These are phyloP conservation scores for Taphrina deformans DNA, from an alignment of 1,139 yeast genomes.

Conservation along the genomic window DNA sequence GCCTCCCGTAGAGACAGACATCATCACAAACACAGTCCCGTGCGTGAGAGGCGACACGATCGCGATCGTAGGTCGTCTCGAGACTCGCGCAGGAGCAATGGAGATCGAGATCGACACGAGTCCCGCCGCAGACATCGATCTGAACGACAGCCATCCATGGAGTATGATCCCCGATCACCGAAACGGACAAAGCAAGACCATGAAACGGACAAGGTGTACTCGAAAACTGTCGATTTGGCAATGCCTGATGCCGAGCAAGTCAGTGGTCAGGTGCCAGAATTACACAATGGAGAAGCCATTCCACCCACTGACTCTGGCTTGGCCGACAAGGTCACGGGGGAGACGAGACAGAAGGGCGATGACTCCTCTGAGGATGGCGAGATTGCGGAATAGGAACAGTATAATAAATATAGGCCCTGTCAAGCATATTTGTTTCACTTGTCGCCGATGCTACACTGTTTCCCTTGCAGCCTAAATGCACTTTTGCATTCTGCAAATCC, in stretches of 20 bases:
- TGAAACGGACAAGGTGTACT: neutral
- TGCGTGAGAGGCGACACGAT: constrained; percentile 4
- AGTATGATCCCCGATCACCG: constrained; percentile 3
- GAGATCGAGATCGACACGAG: neutral
- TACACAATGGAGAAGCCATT: neutral
- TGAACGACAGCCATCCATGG: neutral
- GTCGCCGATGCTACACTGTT: too few relatives aligned
- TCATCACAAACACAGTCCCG: constrained; percentile 1
- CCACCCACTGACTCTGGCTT: neutral
- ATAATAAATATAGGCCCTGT: too few relatives aligned
- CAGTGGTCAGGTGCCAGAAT: neutral
- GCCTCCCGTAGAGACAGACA: constrained; percentile 14
- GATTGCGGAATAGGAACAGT: constrained; percentile 23
- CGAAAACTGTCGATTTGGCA: neutral
- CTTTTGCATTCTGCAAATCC: too few relatives aligned
- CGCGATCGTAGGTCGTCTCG: constrained; percentile 4
- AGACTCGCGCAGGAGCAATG: constrained; percentile 9
- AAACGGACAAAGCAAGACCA: neutral
- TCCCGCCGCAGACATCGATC: constrained; percentile 8
- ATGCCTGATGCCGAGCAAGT: constrained; percentile 1
- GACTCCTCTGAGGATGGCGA: constrained; percentile 29
- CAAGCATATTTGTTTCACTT: too few relatives aligned
- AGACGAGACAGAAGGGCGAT: neutral
- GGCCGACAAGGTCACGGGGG: neutral
- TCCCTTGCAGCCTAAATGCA: too few relatives aligned